Evolutionary conservation across 768 basidiomycete genomes (phyloP), one percentile per base, ranked within the genome.

Genomic region (Leccinum subtestaceum): DNA sequence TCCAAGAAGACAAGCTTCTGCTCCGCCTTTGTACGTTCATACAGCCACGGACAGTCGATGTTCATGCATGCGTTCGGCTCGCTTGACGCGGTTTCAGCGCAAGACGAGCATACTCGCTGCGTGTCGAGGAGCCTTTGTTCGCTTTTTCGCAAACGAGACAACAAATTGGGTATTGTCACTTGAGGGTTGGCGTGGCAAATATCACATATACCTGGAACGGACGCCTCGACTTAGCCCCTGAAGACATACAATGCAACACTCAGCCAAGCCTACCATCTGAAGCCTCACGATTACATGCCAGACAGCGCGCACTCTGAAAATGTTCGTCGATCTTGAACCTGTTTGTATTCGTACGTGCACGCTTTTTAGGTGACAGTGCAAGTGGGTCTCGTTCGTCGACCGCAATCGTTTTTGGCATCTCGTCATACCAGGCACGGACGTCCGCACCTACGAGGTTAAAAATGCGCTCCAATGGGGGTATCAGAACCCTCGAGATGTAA

Each of bases 401-500:
- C 50, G 69, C 74, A 56, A 78, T 75, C 43, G 77, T 75, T 69
- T 85, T 86, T 2, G 93, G 91, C 93, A 95, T 94, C 29, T 88
- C 86, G 52, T 88, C 80, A 67, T 85, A 98, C 96, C 96, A 98
- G 46, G 80, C 77, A 54, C 82, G 81, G 27, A 96, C 87, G 69
- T 97, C 89, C 9, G 89, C 93, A 15, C 96, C 95, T 34, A 95
- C 80, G 23, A 98, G 84, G 32, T 89, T 93, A 78, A 98, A 93
- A 48, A 99, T 84, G 49, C 97, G 84, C 59, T 91, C 89, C 62
- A 99, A 70, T 0, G 96, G 94, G 9, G 93, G 93, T 47, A 98
- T 93, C 49, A 98, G 79, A 15, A 95, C 86, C 48, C 84, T 79
- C 0, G 83, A 81, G 66, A 99, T 95, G 71, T 99, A 98, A 71